Evolutionary conservation across 1,284 basidiomycete species (phyloP).

Genomic region (Rhodotorula sp.): DNA sequence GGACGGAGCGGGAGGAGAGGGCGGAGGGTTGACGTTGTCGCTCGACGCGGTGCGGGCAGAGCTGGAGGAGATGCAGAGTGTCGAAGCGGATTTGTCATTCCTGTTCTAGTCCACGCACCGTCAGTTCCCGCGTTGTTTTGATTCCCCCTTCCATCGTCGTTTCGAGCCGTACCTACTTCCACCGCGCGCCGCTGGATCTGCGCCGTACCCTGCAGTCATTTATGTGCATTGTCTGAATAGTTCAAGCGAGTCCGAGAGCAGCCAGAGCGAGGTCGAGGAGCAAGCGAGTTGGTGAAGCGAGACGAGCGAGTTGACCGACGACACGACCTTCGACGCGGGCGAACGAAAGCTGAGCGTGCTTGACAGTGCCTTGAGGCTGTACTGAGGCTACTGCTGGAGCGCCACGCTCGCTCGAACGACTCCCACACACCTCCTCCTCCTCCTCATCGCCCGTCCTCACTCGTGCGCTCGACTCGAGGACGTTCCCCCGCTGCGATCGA

Average conservation of each 20-base stretch:
- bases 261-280: not conserved
- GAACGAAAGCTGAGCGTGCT: no score
- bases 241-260: not conserved
- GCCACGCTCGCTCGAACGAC: not conserved
- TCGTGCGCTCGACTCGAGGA: no score
- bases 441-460: not conserved
- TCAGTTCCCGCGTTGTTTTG: no score
- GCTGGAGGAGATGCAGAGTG: not conserved
- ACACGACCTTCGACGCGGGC: not conserved
- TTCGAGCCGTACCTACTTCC: no score
- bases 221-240: not conserved
- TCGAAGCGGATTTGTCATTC: not conserved
- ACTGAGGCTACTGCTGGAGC: not conserved
- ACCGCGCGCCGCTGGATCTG: not conserved
- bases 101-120: not conserved
- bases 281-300: not conserved
- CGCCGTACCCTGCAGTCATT: not conserved
- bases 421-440: not conserved
- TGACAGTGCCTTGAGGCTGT: no score
- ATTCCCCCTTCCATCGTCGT: no score
- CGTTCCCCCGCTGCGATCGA: not conserved
- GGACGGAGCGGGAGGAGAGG: not conserved
- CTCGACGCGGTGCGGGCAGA: constrained; percentile 14
- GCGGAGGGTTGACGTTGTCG: constrained; percentile 16
- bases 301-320: not conserved